Evolutionary conservation across 1,139 yeast species (phyloP).

Genomic region (Schwanniomyces etchellsii): DNA sequence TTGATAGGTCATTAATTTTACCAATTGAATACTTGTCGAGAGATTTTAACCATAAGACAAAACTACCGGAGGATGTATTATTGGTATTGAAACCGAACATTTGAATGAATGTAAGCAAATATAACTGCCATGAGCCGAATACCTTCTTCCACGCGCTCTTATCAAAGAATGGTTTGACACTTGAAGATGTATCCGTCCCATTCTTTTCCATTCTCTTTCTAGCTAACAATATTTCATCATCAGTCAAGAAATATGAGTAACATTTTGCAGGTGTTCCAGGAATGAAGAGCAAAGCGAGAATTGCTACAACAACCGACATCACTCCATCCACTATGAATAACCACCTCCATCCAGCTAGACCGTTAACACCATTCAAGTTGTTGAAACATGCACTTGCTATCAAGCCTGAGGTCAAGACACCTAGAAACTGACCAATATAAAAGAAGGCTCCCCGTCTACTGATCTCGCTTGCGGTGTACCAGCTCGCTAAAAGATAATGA

Average conservation of each 20-base stretch:
- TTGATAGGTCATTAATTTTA: conserved; percentile 33
- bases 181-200: conserved; percentile 16
- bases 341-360: conserved; percentile 25
- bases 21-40: conserved; percentile 31
- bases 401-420: conserved; percentile 24
- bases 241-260: conserved; percentile 22
- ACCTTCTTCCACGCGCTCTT: conserved; percentile 17
- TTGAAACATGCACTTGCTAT: conserved; percentile 21
- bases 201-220: conserved; percentile 19
- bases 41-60: conserved; percentile 45
- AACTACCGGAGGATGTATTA: conserved; percentile 41
- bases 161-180: conserved; percentile 17
- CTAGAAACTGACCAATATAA: conserved; percentile 25
- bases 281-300: conserved; percentile 18
- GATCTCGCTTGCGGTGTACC: conserved; percentile 19
- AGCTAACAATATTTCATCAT: conserved; percentile 22
- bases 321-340: conserved; percentile 25
- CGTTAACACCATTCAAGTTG: conserved; percentile 11
- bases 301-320: conserved; percentile 16
- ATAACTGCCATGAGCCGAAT: conserved; percentile 21
- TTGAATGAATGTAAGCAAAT: conserved; percentile 16
- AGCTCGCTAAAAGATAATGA: conserved; percentile 19
- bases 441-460: conserved; percentile 22
- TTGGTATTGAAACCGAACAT: conserved; percentile 26
- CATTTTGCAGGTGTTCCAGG: conserved; percentile 27